Evolutionary conservation across 176 grass and related monocot species (phyloP).

Genomic region (maize (Zea mays)): Zm-B73-REFERENCE-NAM-5.0 NC_050098.1:211782501-211783000

Average conservation of each 20-base stretch:
- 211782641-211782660: too few species aligned
- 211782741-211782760: neutral
- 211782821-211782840: constrained; percentile 21
- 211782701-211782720: neutral
- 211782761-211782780: neutral
- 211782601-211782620: too few species aligned
- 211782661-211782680: constrained; percentile 31
- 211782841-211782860: constrained; percentile 20
- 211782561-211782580: too few species aligned
- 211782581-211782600: too few species aligned
- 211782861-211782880: too few species aligned
- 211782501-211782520: too few species aligned
- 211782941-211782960: neutral
- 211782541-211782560: too few species aligned
- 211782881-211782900: constrained; percentile 31
- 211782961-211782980: neutral
- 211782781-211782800: neutral
- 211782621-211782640: too few species aligned
- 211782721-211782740: constrained; percentile 27
- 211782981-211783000: neutral
- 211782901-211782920: constrained; percentile 10
- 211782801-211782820: neutral
- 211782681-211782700: constrained; percentile 31
- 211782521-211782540: too few species aligned
- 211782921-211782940: constrained; percentile 32